Conservation (phyloP, 2,329 filamentous ascomycete genomes). For the Colletotrichum sansevieriae region DNA sequence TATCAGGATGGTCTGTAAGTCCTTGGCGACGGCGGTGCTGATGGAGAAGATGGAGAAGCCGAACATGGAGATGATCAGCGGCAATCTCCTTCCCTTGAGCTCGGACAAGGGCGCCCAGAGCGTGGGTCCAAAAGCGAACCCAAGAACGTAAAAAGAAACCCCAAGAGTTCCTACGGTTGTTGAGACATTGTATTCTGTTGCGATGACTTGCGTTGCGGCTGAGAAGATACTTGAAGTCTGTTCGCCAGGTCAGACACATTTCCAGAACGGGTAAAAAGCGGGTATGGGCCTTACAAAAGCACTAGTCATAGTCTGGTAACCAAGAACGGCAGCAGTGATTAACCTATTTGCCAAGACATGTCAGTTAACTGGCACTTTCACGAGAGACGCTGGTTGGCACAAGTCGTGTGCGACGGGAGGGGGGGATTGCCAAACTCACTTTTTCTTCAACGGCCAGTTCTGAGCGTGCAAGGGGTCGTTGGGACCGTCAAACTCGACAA, state of each 20-base stretch:
- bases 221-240: slow-evolving; percentile 80
- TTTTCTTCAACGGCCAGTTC: slow-evolving; percentile 87
- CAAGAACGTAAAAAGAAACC: slow-evolving; percentile 77
- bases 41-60: slow-evolving; percentile 79
- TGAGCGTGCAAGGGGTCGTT: slow-evolving; percentile 88
- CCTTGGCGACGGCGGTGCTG: slow-evolving; percentile 73
- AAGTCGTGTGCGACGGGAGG: slow-evolving; percentile 26
- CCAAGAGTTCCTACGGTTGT: slow-evolving; percentile 74
- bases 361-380: slow-evolving; percentile 10
- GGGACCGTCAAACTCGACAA: slow-evolving; percentile 87
- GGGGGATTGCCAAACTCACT: slow-evolving; percentile 61
- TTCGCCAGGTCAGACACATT: too few species aligned
- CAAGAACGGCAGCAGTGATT: slow-evolving; percentile 75
- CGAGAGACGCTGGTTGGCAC: neutral
- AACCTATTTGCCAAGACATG: slow-evolving; percentile 56
- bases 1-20: slow-evolving; percentile 77
- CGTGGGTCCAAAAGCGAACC: slow-evolving; percentile 78
- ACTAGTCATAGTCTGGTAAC: slow-evolving; percentile 78
- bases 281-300: slow-evolving; percentile 63
- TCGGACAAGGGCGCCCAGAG: slow-evolving; percentile 82
- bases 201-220: slow-evolving; percentile 70
- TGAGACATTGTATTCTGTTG: slow-evolving; percentile 70
- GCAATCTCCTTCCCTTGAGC: slow-evolving; percentile 74
- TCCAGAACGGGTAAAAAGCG: too few species aligned
- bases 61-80: slow-evolving; percentile 72